phyloP scores from a whole-genome alignment of 257 asterid genomes.

The Solanum etuberosum region DNA sequence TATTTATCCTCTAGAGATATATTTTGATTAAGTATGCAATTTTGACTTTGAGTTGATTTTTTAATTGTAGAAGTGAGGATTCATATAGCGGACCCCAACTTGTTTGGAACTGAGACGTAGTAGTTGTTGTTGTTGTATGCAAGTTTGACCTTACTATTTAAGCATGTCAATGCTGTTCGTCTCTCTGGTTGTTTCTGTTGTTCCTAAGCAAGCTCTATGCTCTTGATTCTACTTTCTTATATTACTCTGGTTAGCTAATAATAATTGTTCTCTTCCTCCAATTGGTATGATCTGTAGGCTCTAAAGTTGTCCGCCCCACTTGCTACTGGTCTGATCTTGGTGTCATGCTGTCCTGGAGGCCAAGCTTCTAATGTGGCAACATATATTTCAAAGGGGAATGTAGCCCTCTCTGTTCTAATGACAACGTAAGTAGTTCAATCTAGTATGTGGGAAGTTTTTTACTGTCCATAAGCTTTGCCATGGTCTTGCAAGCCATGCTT shows the following conservation, averaged over 20 bases:
- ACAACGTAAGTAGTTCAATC: conserved; percentile 61
- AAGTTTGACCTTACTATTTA: not conserved
- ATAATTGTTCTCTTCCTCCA: not conserved
- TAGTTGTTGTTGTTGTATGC: not conserved
- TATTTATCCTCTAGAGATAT: not conserved
- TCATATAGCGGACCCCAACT: not conserved
- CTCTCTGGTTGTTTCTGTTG: not conserved
- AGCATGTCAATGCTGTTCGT: not conserved
- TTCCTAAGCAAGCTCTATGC: not conserved
- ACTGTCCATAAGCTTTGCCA: not conserved
- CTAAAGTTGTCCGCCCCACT: conserved; percentile 91
- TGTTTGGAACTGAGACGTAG: not conserved
- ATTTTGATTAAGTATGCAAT: not conserved
- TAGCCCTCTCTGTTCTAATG: conserved; percentile 98
- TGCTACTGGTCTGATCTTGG: conserved; percentile 96
- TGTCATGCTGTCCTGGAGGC: conserved; percentile 99
- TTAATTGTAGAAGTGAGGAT: not conserved
- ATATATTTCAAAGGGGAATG: conserved; percentile 90
- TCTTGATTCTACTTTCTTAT: conserved; percentile 3
- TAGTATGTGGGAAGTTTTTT: not conserved
- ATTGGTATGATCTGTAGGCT: conserved; percentile 32
- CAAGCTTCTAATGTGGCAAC: conserved; percentile 99
- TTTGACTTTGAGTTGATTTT: not conserved
- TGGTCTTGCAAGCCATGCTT: not conserved
- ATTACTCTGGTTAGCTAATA: conserved; percentile 6